Conservation (phyloP, 768 basidiomycete species). For the Leucosporidium yakuticum region DNA sequence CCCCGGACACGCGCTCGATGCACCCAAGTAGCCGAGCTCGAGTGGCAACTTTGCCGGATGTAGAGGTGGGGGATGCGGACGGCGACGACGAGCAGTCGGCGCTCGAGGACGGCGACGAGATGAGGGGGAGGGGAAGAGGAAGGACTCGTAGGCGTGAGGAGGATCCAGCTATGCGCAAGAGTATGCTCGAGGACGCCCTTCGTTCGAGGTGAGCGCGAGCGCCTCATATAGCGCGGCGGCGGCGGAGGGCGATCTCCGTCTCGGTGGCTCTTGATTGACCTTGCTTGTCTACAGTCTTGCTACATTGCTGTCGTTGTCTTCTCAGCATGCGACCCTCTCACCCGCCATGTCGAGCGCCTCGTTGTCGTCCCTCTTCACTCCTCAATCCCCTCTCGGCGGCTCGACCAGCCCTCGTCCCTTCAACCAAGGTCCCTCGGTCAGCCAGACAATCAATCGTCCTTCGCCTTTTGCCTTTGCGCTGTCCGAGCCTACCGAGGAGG, state of each 20-base stretch:
- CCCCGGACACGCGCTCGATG: neutral
- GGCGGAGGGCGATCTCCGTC: neutral
- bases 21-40: too few relatives aligned
- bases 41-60: constrained; percentile 2
- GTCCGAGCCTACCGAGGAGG: constrained; percentile 53
- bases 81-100: constrained; percentile 32
- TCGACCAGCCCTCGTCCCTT: constrained; percentile 45
- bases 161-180: constrained; percentile 25
- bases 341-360: constrained; percentile 21
- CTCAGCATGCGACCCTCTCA: constrained; percentile 18
- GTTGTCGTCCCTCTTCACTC: constrained; percentile 15
- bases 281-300: constrained; percentile 11
- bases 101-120: constrained; percentile 20
- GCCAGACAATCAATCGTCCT: constrained; percentile 52
- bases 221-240: neutral
- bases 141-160: neutral
- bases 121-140: constrained; percentile 18
- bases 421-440: constrained; percentile 61
- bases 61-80: constrained; percentile 14
- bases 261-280: neutral
- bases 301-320: constrained; percentile 24
- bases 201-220: constrained; percentile 10
- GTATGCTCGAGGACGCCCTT: constrained; percentile 30
- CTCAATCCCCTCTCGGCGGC: neutral
- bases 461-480: constrained; percentile 54